These are phyloP conservation scores for Chaetoceros tenuissimus DNA, from an alignment of 108 stramenopile genomes.

Conservation along the genomic window DNA sequence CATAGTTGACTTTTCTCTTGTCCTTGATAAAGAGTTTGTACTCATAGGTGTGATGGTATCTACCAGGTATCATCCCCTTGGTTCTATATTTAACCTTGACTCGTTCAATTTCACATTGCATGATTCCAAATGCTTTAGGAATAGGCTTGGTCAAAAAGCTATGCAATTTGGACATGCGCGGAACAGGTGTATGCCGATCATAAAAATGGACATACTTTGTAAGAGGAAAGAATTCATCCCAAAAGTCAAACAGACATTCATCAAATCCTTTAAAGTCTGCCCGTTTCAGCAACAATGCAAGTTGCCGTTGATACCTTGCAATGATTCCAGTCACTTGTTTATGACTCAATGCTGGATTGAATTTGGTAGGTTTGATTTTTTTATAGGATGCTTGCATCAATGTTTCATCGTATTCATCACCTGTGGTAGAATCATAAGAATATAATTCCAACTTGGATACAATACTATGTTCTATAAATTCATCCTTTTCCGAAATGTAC, in stretches of 20 bases:
- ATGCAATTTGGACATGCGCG: constrained; percentile 46
- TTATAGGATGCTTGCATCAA: not conserved
- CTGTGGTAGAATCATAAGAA: not conserved
- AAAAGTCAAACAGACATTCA: constrained; percentile 74
- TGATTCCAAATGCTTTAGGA: constrained; percentile 69
- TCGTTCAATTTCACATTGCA: constrained; percentile 81
- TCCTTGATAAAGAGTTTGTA: constrained; percentile 77
- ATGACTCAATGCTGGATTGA: not conserved
- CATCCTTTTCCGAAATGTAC: not conserved
- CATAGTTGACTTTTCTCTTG: constrained; percentile 10
- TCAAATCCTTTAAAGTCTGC: constrained; percentile 36
- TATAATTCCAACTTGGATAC: not conserved
- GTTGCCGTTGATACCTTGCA: constrained; percentile 27
- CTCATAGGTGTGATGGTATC: constrained; percentile 74
- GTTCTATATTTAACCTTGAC: constrained; percentile 45
- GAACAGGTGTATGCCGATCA: constrained; percentile 64
- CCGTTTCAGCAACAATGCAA: constrained; percentile 22
- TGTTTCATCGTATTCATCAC: not conserved
- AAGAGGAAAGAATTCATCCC: constrained; percentile 68
- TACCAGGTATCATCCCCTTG: constrained; percentile 44
- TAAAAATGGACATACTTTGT: constrained; percentile 56
- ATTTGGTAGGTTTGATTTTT: not conserved
- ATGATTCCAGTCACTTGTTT: not conserved
- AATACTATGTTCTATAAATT: not conserved
- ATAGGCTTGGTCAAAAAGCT: constrained; percentile 65